Base-by-base conservation (phyloP, 2,329 filamentous ascomycete species). In the Fusarium keratoplasticum region DNA sequence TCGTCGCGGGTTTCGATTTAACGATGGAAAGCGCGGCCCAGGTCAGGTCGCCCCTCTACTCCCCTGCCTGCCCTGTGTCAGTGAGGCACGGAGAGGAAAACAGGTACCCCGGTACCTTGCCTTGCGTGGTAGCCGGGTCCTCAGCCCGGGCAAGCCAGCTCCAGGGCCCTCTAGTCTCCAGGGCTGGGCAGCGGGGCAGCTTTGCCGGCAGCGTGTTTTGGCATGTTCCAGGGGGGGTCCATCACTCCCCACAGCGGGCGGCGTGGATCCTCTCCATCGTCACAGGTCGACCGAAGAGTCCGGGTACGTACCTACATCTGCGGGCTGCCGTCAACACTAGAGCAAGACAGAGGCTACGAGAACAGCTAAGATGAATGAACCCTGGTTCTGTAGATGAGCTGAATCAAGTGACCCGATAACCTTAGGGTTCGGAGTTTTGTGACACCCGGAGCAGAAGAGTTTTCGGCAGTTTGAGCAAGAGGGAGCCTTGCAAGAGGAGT, bases 21-120 rank as follows among this genome's bases (percentile, higher is more conserved):
- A 67, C 63, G 69, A 67, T 74, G 72, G 72, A 75, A 74, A 74
- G 66, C 72, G 72, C 72, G 72, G 72, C 72, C 71, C 61, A 74
- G 64, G 31, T 25, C 22, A 40, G 54, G 31, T 44, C 22, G 42
- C 47, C 52, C 31, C 70, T 27, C 44, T 27, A 60, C 47, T 27
- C 63, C 70, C 70, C 71, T 47, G 42, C 8, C 22, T 25, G 22
- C 14, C 16, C 66, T 70, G 69, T 73, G 62, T 67, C 59, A 55
- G 14, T 38, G 31, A 67, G 36, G 68, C 60, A 60, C 61, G 64
- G 71, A 35, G 27, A 20, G 13, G 42, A 25, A 44, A 40, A 42
- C 36, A 33, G 50, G 35, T 35, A 57, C 61, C 61, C 38, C 50
- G 38, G 71, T 44, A 44, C 40, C 40, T 16, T 63, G 72, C 67